phyloP scores from a whole-genome alignment of 1,139 yeast genomes.

The Eremothecium gossypii region DNA sequence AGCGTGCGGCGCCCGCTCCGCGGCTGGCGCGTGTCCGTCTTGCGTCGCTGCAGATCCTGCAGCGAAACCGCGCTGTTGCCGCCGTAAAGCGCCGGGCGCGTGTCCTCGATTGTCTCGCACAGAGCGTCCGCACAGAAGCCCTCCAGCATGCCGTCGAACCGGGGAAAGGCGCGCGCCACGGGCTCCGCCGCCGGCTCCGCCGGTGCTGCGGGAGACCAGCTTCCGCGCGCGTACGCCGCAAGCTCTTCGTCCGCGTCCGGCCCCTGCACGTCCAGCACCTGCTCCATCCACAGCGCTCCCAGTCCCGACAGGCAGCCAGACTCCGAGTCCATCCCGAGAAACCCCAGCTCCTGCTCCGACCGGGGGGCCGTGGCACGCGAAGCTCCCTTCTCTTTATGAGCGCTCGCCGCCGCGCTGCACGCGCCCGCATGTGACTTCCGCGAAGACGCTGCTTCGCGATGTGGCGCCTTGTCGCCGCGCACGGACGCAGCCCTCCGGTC shows the following conservation, averaged over 20 bases:
- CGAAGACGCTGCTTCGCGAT: background rate
- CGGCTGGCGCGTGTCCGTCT: background rate
- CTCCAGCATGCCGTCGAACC: too few species aligned
- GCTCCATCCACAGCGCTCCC: constrained; percentile 2
- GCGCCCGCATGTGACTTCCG: background rate
- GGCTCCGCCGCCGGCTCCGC: too few species aligned
- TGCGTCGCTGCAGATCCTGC: background rate
- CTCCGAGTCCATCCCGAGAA: constrained; percentile 4
- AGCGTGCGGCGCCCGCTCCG: background rate
- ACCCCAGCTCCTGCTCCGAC: background rate
- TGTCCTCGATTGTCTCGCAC: too few species aligned
- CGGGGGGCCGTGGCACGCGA: too few species aligned
- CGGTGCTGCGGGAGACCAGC: too few species aligned
- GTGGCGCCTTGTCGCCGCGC: background rate
- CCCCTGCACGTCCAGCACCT: background rate
- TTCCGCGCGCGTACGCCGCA: too few species aligned
- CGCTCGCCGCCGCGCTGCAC: constrained; percentile 3
- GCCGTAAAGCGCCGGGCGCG: too few species aligned
- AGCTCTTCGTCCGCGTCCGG: background rate
- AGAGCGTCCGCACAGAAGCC: too few species aligned
- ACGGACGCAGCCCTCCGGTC: background rate
- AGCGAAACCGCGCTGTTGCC: background rate
- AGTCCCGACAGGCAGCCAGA: constrained; percentile 2
- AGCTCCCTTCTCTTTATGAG: constrained; percentile 5
- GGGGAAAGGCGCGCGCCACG: too few species aligned